Evolutionary conservation across 352 stramenopile genomes (phyloP).

Genomic region (Phytophthora uliginosa): DNA sequence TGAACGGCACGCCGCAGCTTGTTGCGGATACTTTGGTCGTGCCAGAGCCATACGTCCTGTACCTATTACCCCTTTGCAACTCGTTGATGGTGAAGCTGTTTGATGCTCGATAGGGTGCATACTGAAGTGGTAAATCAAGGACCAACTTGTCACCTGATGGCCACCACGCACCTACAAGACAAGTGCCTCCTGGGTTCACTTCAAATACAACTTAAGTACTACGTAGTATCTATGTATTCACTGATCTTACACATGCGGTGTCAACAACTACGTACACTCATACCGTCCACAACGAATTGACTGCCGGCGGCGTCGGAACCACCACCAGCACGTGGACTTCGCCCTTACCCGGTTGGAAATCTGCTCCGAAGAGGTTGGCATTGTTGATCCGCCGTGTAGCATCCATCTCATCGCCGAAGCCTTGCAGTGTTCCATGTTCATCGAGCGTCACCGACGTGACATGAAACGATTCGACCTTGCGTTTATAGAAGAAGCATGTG

Average conservation of each 20-base stretch:
- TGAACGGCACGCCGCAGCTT: constrained; percentile 4
- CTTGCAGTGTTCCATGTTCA: not conserved
- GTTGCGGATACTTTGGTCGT: not conserved
- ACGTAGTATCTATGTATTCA: not conserved
- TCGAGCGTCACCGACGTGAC: not conserved
- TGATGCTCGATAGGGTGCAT: not conserved
- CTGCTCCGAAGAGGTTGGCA: not conserved
- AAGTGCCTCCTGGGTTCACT: too few species aligned
- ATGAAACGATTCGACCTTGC: too few species aligned
- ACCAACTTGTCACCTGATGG: not conserved
- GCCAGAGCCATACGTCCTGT: constrained; percentile 1
- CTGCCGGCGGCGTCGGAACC: too few species aligned
- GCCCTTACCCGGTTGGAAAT: not conserved
- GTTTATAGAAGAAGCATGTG: too few species aligned
- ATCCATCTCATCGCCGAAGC: not conserved
- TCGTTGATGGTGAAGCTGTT: constrained; percentile 8
- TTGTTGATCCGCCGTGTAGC: too few species aligned
- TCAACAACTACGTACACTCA: too few species aligned
- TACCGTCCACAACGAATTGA: too few species aligned
- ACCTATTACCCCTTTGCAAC: constrained; percentile 14
- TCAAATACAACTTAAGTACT: too few species aligned
- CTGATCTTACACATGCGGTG: constrained; percentile 3
- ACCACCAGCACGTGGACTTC: not conserved
- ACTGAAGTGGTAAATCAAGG: constrained; percentile 1
- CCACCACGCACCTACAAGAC: not conserved